Evolutionary conservation across 352 stramenopile genomes (phyloP).

Genomic region (Phytopythium vexans): DNA sequence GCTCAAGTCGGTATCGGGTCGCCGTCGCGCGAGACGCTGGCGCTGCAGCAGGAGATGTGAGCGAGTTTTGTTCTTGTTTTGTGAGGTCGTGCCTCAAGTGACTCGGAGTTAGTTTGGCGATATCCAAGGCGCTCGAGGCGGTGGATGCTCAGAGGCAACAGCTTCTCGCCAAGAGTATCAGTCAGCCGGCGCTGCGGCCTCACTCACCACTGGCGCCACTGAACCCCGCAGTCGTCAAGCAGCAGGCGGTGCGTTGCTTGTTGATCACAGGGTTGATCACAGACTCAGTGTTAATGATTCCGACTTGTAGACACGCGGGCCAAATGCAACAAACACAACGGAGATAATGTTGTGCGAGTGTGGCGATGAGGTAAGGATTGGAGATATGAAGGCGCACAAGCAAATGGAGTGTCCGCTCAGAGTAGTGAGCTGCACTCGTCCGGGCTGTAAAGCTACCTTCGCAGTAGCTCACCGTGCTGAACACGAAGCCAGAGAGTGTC

Average conservation of each 20-base stretch:
- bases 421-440: constrained; percentile 35
- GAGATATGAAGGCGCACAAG: constrained; percentile 32
- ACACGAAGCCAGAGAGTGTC: constrained; percentile 44
- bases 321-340: constrained; percentile 7
- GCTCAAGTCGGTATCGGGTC: constrained; percentile 5
- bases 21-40: constrained; percentile 9
- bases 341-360: constrained; percentile 49
- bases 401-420: constrained; percentile 35
- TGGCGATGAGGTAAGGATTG: constrained; percentile 39
- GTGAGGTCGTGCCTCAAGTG: not conserved
- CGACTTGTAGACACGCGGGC: not conserved
- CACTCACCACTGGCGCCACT: constrained; percentile 6
- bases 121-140: constrained; percentile 31
- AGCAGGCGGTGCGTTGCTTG: constrained; percentile 1
- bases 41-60: constrained; percentile 16
- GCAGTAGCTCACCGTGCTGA: constrained; percentile 15
- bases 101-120: constrained; percentile 18
- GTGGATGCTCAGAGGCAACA: constrained; percentile 31
- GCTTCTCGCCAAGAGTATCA: constrained; percentile 23
- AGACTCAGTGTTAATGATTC: no score
- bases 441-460: constrained; percentile 39
- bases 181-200: constrained; percentile 12
- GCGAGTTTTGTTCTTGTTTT: not conserved
- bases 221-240: not conserved
- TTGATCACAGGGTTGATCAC: no score